A percentile compares a stretch with the other conserved stretches of the same genome.
Conservation (phyloP, 768 basidiomycete species). For the Calvatia gigantea region DNA sequence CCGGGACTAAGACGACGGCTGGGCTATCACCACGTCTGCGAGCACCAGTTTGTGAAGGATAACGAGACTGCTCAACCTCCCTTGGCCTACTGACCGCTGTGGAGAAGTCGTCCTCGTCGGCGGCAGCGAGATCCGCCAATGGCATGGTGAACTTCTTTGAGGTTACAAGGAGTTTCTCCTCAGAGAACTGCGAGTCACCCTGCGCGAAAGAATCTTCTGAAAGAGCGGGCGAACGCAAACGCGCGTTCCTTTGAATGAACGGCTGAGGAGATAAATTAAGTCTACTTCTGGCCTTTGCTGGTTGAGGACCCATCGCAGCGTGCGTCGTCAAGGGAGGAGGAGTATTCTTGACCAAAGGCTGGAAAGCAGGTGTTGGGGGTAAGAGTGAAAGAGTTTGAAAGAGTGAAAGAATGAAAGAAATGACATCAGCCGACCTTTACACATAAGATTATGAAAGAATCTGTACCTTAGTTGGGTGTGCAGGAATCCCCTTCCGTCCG, state of each 20-base stretch:
- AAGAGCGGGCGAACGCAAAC: conserved; percentile 18
- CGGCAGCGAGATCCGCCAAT: conserved; percentile 47
- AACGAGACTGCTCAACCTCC: background rate
- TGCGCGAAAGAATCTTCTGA: conserved; percentile 68
- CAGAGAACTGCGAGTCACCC: conserved; percentile 43
- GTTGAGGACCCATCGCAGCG: background rate
- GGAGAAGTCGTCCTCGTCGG: conserved; percentile 17
- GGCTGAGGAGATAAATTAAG: conserved; percentile 13
- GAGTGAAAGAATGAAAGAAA: background rate
- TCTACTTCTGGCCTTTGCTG: conserved; percentile 11
- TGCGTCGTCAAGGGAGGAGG: background rate
- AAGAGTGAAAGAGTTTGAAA: conserved; percentile 18
- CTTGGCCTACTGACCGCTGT: background rate
- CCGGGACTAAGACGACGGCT: conserved; percentile 38
- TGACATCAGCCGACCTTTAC: background rate
- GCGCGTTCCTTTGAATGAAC: background rate
- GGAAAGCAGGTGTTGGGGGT: conserved; percentile 18
- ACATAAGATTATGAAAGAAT: background rate
- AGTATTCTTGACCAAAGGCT: conserved; percentile 16
- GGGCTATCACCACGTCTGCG: conserved; percentile 11
- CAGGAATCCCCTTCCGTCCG: conserved; percentile 18
- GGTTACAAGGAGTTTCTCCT: conserved; percentile 40
- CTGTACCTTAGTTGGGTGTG: conserved; percentile 6
- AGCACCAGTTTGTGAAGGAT: background rate
- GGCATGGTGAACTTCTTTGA: conserved; percentile 54